Evolutionary conservation across 2,329 filamentous ascomycete genomes (phyloP), one percentile per base, ranked within the genome.

Genomic region (Teratosphaeria destructans): DNA sequence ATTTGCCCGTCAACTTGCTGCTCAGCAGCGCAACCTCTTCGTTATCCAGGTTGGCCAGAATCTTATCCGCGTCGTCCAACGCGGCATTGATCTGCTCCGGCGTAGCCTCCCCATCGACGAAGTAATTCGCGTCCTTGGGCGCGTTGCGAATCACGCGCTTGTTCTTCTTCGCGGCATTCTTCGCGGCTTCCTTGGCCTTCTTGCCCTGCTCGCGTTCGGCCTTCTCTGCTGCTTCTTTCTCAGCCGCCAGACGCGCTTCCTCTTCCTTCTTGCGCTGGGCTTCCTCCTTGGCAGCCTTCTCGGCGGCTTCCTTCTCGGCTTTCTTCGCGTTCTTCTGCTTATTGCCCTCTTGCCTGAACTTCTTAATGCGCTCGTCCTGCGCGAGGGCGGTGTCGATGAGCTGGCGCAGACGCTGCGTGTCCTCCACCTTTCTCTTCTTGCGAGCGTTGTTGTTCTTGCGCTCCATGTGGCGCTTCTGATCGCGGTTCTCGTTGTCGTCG

Each of bases 111-210:
- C 82, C 78, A 39, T 73, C 78, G 23, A 79, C 79, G 75, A 99
- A 96, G 85, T 99, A 99, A 82, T 96, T 96, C 70, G 89, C 92
- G 67, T 99, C 94, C 83, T 99, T 99, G 77, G 93, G 89, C 65
- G 89, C 91, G 63, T 85, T 86, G 76, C 95, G 91, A 69, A 99
- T 86, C 55, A 97, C 88, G 81, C 94, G 90, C 85, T 96, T 96
- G 85, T 99, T 99, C 89, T 99, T 99, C 88, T 99, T 99, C 70
- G 94, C 88, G 14, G 94, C 94, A 72, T 91, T 96, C 86, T 99
- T 99, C 60, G 94, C 94, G 1, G 93, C 93, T 78, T 99, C 94
- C 82, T 97, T 99, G 62, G 89, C 87, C 84, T 99, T 99, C 85
- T 97, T 99, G 71, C 79, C 79, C 64, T 88, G 83, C 67, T 93